Evolutionary conservation across 192 early-diverging fungal species (phyloP), one percentile per base, ranked within the genome.

Genomic region (Linderina pennispora): DNA sequence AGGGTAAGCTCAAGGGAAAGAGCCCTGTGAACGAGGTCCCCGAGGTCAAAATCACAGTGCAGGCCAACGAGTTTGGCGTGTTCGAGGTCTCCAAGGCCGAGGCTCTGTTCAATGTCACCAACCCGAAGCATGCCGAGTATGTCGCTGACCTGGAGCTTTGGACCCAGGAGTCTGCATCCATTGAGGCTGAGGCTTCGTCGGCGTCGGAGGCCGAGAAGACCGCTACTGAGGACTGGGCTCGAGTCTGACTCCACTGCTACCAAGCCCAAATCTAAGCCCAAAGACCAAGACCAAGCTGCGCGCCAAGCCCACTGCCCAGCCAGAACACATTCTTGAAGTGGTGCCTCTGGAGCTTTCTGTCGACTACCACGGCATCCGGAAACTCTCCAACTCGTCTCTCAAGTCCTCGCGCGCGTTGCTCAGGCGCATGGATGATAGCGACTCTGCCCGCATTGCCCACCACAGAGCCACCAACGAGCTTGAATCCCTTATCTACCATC

Each of bases 381-480:
- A 81, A 18, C 43, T 87, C 48, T 54, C 49, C 10, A 55, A 52
- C 2, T 58, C 62, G 6, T 50, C 47, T 2, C 64, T 77, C 50
- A 31, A 59, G 14, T 53, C 52, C 28, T 65, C 78, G 49, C 69
- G 53, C 36, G 20, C 16, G 18, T 78, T 81, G 62, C 65, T 85
- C 31, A 58, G 62, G 19, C 62, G 55, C 43, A 73, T 99, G 73
- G 93, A 99, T 50, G 47, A 58, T 22, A 76, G 77, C 45, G 93
- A 97, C 69, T 37, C 55, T 3, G 55, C 68, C 14, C 86, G 86
- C 45, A 75, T 73, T 23, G 76, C 77, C 5, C 82, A 80, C 25
- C 91, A 91, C 65, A 87, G 84, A 56, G 89, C 92, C 16, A 61
- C 78, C 31, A 99, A 99, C 73, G 74, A 73, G 39, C 77, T 99